Evolutionary conservation across 495 filamentous ascomycete genomes (phyloP).

Genomic region (Apiosordaria backusii): DNA sequence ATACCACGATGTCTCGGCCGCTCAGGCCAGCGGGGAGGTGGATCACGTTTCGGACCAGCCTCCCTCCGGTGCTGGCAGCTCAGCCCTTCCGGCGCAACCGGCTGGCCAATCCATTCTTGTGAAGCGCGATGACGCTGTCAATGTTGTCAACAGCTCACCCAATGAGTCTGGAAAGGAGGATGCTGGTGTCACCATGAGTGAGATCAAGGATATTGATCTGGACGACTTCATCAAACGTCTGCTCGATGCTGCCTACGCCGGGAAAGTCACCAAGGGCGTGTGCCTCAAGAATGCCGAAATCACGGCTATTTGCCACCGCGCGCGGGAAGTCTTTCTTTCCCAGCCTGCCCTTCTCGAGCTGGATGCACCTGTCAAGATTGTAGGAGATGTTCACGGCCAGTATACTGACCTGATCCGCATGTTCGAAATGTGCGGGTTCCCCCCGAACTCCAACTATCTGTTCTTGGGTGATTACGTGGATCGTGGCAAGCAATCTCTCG

Average conservation of each 20-base stretch:
- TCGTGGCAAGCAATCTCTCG: conserved; percentile 92
- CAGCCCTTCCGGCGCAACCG: conserved; percentile 44
- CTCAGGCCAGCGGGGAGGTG: conserved; percentile 84
- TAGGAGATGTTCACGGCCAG: conserved; percentile 96
- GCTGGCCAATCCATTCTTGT: conserved; percentile 78
- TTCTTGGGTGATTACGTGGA: conserved; percentile 99
- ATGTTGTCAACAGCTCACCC: conserved; percentile 43
- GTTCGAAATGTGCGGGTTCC: conserved; percentile 99
- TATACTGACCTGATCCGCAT: conserved; percentile 96
- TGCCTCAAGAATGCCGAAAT: conserved; percentile 98
- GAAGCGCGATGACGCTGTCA: conserved; percentile 63
- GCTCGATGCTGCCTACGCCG: conserved; percentile 89
- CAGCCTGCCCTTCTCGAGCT: conserved; percentile 92
- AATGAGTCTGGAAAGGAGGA: conserved; percentile 41
- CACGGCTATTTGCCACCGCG: conserved; percentile 80
- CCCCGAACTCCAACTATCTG: conserved; percentile 87
- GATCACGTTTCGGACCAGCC: conserved; percentile 94
- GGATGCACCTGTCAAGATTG: conserved; percentile 96
- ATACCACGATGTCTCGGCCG: conserved; percentile 73
- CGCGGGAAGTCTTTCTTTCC: conserved; percentile 81
- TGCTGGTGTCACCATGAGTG: conserved; percentile 58
- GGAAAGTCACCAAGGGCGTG: conserved; percentile 95
- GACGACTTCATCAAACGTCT: conserved; percentile 97
- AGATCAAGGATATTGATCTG: conserved; percentile 85
- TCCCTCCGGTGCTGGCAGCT: conserved; percentile 57